Base-by-base conservation (phyloP, 768 basidiomycete genomes). In the Amanita phalloides region DNA sequence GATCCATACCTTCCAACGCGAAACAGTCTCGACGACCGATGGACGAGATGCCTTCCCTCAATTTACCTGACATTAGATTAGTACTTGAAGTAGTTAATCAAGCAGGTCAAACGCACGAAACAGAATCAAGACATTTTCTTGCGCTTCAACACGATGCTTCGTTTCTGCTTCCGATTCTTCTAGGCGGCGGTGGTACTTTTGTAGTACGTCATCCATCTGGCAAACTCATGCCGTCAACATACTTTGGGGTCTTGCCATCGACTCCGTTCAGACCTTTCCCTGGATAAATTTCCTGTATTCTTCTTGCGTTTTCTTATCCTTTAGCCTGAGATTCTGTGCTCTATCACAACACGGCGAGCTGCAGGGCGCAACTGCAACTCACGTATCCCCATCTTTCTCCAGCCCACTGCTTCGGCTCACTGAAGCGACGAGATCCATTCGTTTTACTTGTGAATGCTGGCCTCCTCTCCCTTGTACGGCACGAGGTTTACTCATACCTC, bases 351-450 rank as follows among this genome's bases (percentile, higher is more conserved):
- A 30, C 48, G 43, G 53, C 6, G 42, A 46, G 42, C 30, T 45
- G 14, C 46, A 35, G 36, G 44, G 21, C 37, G 20, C 45, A 37
- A 23, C 61, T 46, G 20, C 37, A 20, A 64, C 86, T 75, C 65
- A 90, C 87, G 76, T 74, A 66, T 88, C 82, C 36, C 87, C 86
- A 54, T 79, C 84, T 57, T 77, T 80, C 57, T 83, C 82, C 23
- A 88, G 61, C 8, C 87, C 86, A 56, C 86, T 82, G 58, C 84
- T 86, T 37, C 87, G 74, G 60, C 86, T 89, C 44, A 88, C 77
- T 1, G 84, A 85, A 1, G 86, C 74, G 45, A 89, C 75, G 46
- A 76, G 66, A 53, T 84, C 78, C 80, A 87, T 82, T 41, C 68
- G 74, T 46, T 68, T 57, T 53, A 58, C 60, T 13, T 44, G 51